Conservation (phyloP, 2,329 filamentous ascomycete genomes). For the Dactylellina haptotyla region DNA sequence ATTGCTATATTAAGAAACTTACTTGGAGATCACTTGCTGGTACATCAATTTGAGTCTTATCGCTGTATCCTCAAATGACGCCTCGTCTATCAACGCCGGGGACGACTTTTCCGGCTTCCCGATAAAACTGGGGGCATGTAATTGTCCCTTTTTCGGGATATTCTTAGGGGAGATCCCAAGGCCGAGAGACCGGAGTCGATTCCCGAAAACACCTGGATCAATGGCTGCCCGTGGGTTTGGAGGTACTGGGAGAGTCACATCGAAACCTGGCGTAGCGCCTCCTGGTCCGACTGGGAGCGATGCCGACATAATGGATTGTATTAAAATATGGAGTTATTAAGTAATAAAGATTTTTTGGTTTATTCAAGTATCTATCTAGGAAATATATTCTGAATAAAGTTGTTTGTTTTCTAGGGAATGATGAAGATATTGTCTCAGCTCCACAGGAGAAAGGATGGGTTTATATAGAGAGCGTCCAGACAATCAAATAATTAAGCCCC, state of each 20-base stretch:
- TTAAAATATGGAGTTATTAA: not conserved
- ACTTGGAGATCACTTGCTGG: slow-evolving; percentile 19
- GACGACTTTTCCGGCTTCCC: too few species aligned
- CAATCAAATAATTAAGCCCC: too few species aligned
- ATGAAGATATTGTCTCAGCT: too few species aligned
- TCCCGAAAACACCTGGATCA: slow-evolving; percentile 23
- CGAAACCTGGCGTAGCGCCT: not conserved
- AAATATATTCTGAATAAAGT: too few species aligned
- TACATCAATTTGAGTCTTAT: slow-evolving; percentile 23
- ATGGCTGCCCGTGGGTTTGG: not conserved
- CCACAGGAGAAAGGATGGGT: too few species aligned
- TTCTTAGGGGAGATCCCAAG: slow-evolving; percentile 6
- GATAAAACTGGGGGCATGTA: not conserved
- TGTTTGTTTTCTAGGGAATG: too few species aligned
- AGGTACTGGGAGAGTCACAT: not conserved
- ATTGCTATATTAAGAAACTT: not conserved
- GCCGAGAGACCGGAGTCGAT: slow-evolving; percentile 15
- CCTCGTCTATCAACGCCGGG: too few species aligned
- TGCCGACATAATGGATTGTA: not conserved
- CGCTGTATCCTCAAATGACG: slow-evolving; percentile 20
- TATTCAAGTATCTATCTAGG: too few species aligned
- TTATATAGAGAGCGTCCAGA: too few species aligned
- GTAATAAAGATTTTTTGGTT: too few species aligned
- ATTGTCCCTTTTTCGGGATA: not conserved
- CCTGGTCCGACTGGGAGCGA: not conserved